Percentiles rank a stretch among this genome's conserved stretches.
Conservation (phyloP, 305 asterid genomes). For the Fraxinus latifolia region DNA sequence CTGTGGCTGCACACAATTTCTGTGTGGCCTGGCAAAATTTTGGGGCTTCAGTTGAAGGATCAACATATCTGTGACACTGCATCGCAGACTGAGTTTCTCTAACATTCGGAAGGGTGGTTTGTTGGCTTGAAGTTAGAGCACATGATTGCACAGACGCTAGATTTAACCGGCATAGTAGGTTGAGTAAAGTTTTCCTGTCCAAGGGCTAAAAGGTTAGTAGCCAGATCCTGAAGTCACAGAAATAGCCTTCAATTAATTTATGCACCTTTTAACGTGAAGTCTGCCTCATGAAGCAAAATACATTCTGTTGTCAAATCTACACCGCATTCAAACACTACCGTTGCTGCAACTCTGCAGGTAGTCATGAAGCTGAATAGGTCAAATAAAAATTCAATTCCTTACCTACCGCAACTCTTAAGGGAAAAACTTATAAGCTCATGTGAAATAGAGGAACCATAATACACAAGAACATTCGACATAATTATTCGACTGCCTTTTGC, state of each 20-base stretch:
- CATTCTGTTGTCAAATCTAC: too few relatives aligned
- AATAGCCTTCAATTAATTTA: background rate
- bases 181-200: constrained; percentile 40
- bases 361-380: too few relatives aligned
- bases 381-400: too few relatives aligned
- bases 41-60: constrained; percentile 40
- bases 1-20: constrained; percentile 16
- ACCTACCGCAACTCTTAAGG: background rate
- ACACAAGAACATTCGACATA: background rate
- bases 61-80: constrained; percentile 32
- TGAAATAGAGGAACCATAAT: background rate
- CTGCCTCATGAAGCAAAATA: constrained; percentile 29
- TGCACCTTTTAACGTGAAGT: constrained; percentile 46
- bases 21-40: constrained; percentile 46
- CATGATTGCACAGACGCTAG: constrained; percentile 23
- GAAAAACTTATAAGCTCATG: background rate
- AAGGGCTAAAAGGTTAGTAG: background rate
- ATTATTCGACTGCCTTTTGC: background rate
- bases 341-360: too few relatives aligned
- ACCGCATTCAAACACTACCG: too few relatives aligned
- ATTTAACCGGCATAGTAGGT: constrained; percentile 32
- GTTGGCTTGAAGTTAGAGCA: constrained; percentile 37
- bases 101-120: constrained; percentile 14
- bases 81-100: constrained; percentile 24
- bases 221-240: background rate